phyloP scores from a whole-genome alignment of 2,329 filamentous ascomycete species.

The Hypomyces perniciosus region DNA sequence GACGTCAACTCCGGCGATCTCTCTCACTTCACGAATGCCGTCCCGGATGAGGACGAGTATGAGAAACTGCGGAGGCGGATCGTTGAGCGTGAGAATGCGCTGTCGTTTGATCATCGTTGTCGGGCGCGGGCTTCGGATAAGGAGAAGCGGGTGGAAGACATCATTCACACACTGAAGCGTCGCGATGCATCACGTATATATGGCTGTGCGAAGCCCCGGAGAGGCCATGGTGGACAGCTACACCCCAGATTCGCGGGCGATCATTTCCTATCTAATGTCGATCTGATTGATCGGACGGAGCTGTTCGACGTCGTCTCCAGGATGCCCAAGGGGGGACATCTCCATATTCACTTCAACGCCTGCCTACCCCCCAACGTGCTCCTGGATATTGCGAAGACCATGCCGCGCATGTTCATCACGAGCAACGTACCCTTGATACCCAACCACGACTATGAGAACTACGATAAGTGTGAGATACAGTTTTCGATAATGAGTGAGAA shows the following conservation, averaged over 20 bases:
- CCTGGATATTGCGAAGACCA: constrained; percentile 47
- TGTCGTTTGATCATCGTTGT: constrained; percentile 38
- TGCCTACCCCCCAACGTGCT: constrained; percentile 57
- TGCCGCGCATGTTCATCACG: constrained; percentile 63
- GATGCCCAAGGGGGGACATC: constrained; percentile 66
- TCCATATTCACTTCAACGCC: constrained; percentile 76
- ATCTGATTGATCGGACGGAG: constrained; percentile 48
- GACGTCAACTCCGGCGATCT: not conserved
- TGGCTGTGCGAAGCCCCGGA: constrained; percentile 22
- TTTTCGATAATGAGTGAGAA: constrained; percentile 46
- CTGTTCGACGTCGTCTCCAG: constrained; percentile 50
- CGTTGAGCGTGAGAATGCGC: constrained; percentile 25
- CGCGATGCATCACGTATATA: constrained; percentile 35
- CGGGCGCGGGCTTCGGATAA: constrained; percentile 24
- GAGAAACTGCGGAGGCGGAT: constrained; percentile 24
- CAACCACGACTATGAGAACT: constrained; percentile 35
- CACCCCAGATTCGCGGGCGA: constrained; percentile 45
- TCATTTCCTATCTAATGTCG: constrained; percentile 52
- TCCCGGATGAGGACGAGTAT: constrained; percentile 23
- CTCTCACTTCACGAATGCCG: not conserved
- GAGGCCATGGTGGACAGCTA: constrained; percentile 37
- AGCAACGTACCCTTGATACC: constrained; percentile 45
- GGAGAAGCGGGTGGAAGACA: constrained; percentile 33
- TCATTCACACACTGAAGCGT: constrained; percentile 33
- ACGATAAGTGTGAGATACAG: constrained; percentile 52